Percentiles rank a stretch among this genome's conserved stretches.
These are phyloP conservation scores for Penicillium sp. DNA, from an alignment of 2,329 filamentous ascomycete species.

Conservation along the genomic window DNA sequence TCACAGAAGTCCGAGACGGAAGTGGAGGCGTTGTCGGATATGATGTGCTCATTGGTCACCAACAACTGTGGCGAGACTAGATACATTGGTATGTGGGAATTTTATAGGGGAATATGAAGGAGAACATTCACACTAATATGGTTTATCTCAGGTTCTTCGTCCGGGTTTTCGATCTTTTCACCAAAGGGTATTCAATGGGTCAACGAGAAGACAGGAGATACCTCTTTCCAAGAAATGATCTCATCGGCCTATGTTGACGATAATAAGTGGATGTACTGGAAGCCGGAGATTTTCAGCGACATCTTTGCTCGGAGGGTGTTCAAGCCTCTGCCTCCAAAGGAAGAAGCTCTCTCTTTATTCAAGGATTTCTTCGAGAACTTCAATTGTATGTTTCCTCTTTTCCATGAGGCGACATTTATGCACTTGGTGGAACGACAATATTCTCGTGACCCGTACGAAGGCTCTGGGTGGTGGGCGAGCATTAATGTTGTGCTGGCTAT, in stretches of 20 bases:
- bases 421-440: conserved; percentile 94
- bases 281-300: conserved; percentile 93
- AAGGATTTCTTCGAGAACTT: conserved; percentile 98
- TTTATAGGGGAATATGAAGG: background rate
- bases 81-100: conserved; percentile 72
- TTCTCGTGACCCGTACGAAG: conserved; percentile 85
- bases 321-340: conserved; percentile 76
- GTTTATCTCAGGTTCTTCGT: conserved; percentile 71
- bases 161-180: conserved; percentile 97
- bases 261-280: conserved; percentile 96
- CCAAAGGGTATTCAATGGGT: conserved; percentile 98
- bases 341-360: conserved; percentile 82
- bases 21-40: conserved; percentile 86
- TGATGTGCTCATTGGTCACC: conserved; percentile 98
- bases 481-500: conserved; percentile 94
- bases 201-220: conserved; percentile 95
- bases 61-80: conserved; percentile 92
- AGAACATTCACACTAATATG: background rate
- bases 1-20: conserved; percentile 62
- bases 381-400: conserved; percentile 97
- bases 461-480: conserved; percentile 97
- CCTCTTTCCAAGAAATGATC: conserved; percentile 93
- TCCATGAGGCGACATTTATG: conserved; percentile 98
- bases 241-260: conserved; percentile 86
- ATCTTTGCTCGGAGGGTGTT: conserved; percentile 85